These are phyloP conservation scores for Batkoa obscura DNA, from an alignment of 371 early-diverging fungal species.

Conservation along the genomic window DNA sequence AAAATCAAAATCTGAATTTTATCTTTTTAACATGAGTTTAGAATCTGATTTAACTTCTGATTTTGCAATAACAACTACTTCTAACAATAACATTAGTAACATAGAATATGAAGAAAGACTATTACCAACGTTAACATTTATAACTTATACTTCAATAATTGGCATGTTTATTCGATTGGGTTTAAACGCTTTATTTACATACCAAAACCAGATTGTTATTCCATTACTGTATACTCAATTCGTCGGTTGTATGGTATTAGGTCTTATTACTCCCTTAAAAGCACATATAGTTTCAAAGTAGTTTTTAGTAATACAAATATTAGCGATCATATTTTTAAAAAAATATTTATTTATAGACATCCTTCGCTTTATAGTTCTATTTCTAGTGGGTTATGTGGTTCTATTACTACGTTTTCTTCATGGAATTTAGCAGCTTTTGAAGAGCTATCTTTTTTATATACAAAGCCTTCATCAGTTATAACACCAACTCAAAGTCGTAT, in stretches of 20 bases:
- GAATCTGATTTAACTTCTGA: no score
- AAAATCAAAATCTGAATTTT: no score
- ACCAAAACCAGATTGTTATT: background rate
- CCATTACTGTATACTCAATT: background rate
- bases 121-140: background rate
- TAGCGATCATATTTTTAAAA: background rate
- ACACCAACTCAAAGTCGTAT: background rate
- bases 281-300: background rate
- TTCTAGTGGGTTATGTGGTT: slow-evolving; percentile 5
- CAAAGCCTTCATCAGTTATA: background rate
- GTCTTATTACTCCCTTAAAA: background rate
- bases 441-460: background rate
- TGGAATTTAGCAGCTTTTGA: slow-evolving; percentile 4
- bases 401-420: slow-evolving; percentile 6
- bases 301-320: background rate
- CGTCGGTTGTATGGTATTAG: background rate
- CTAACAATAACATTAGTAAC: no score
- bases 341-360: background rate
- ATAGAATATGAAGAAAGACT: no score
- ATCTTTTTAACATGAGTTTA: no score
- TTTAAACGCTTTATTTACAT: background rate
- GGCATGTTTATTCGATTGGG: background rate
- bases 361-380: background rate
- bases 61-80: no score
- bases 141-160: background rate